A percentile compares a stretch with the other conserved stretches of the same genome.
Evolutionary conservation across 805 yeast species (phyloP).

Genomic region (Candida saitoana): DNA sequence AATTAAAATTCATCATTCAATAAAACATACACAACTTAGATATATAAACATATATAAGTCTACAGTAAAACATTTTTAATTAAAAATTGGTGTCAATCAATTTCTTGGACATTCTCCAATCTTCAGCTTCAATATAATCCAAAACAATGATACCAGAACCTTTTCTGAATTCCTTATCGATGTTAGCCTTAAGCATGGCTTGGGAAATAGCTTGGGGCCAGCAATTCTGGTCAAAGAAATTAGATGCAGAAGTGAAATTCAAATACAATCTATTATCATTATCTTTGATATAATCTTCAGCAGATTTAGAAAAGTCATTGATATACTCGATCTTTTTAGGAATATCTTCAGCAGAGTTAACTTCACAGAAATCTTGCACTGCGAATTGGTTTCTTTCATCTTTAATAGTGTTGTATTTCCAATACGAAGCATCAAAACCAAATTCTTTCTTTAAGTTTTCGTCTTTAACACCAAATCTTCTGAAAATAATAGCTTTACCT

Average conservation of each 20-base stretch:
- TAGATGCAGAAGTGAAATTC: slow-evolving; percentile 72
- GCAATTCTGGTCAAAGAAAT: slow-evolving; percentile 63
- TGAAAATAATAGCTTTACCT: slow-evolving; percentile 62
- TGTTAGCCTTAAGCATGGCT: slow-evolving; percentile 40
- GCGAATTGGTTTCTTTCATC: slow-evolving; percentile 60
- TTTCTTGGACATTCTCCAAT: slow-evolving; percentile 53
- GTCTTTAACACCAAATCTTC: slow-evolving; percentile 65
- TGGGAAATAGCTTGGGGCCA: slow-evolving; percentile 71
- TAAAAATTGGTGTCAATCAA: slow-evolving; percentile 51
- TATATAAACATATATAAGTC: too few species aligned
- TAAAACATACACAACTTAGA: too few species aligned
- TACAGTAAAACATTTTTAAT: too few species aligned
- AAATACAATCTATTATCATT: slow-evolving; percentile 54
- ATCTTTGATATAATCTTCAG: slow-evolving; percentile 46
- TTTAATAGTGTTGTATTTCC: slow-evolving; percentile 62
- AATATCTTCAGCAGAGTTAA: slow-evolving; percentile 49
- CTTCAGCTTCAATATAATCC: slow-evolving; percentile 60
- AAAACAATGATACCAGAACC: slow-evolving; percentile 64
- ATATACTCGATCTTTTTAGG: slow-evolving; percentile 54
- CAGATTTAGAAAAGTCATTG: slow-evolving; percentile 50
- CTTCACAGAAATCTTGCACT: slow-evolving; percentile 74
- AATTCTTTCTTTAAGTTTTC: slow-evolving; percentile 38
- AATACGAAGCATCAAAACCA: slow-evolving; percentile 66
- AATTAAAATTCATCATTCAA: not conserved
- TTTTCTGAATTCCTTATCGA: slow-evolving; percentile 46